Conservation (phyloP, 1,284 basidiomycete genomes). For the Uromyces viciae-fabae region DNA sequence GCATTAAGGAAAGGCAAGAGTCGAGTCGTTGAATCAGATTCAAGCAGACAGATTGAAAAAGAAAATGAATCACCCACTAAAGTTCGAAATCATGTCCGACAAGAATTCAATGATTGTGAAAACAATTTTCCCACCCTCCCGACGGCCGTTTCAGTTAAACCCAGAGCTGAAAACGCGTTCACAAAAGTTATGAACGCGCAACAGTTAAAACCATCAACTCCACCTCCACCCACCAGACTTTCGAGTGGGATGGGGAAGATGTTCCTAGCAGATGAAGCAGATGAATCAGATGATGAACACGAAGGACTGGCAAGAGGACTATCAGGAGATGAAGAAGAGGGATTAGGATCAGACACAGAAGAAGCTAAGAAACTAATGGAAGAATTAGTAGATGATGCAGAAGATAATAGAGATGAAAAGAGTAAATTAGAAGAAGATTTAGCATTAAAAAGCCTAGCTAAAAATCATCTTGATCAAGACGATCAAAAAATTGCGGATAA, state of each 20-base stretch:
- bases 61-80: background rate
- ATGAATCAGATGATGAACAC: slow-evolving; percentile 39
- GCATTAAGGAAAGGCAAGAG: slow-evolving; percentile 25
- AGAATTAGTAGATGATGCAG: slow-evolving; percentile 37
- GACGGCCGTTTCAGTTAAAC: background rate
- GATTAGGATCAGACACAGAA: slow-evolving; percentile 8
- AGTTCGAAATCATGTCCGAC: background rate
- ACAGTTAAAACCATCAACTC: background rate
- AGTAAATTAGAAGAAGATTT: background rate
- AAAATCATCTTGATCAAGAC: background rate
- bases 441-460: slow-evolving; percentile 4
- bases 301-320: background rate
- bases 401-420: slow-evolving; percentile 28
- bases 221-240: background rate
- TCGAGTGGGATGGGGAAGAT: background rate
- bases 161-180: background rate
- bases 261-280: slow-evolving; percentile 40
- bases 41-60: background rate
- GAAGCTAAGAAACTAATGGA: background rate
- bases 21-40: background rate
- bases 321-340: background rate
- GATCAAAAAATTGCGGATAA: background rate
- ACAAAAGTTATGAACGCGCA: slow-evolving; percentile 29
- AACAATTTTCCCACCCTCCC: no score
- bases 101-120: background rate